Evolutionary conservation across 1,284 basidiomycete genomes (phyloP).

Genomic region (Sphaerobolus stellatus): DNA sequence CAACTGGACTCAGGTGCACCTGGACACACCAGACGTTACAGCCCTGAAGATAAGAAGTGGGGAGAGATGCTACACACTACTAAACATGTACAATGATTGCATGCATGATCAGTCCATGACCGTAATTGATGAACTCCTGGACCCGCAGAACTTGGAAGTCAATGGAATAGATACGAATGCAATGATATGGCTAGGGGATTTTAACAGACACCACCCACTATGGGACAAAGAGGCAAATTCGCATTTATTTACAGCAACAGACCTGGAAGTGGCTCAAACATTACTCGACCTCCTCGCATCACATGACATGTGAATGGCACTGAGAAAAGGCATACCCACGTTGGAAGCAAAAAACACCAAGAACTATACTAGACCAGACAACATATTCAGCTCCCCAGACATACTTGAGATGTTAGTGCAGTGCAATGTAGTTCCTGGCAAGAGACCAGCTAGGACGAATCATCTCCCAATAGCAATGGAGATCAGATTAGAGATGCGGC

Average conservation of each 20-base stretch:
- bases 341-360: constrained; percentile 24
- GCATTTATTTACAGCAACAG: constrained; percentile 32
- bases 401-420: constrained; percentile 17
- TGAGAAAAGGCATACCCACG: constrained; percentile 30
- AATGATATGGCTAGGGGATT: constrained; percentile 47
- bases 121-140: too few relatives aligned
- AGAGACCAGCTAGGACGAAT: constrained; percentile 22
- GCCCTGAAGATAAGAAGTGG: neutral
- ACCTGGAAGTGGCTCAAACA: constrained; percentile 16
- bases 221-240: constrained; percentile 43
- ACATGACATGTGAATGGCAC: constrained; percentile 27
- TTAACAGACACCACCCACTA: constrained; percentile 48
- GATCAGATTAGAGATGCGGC: neutral
- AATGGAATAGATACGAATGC: too few relatives aligned
- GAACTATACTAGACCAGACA: constrained; percentile 33
- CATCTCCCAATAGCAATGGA: constrained; percentile 25
- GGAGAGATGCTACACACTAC: neutral
- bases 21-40: neutral
- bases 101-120: too few relatives aligned
- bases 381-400: constrained; percentile 28
- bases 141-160: too few relatives aligned
- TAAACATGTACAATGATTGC: constrained; percentile 13
- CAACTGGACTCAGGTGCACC: neutral
- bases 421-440: constrained; percentile 17
- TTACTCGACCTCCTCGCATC: constrained; percentile 24